Percentiles rank a stretch among this genome's conserved stretches.
These are phyloP conservation scores for Solanum raphanifolium DNA, from an alignment of 257 asterid species.

Conservation along the genomic window DNA sequence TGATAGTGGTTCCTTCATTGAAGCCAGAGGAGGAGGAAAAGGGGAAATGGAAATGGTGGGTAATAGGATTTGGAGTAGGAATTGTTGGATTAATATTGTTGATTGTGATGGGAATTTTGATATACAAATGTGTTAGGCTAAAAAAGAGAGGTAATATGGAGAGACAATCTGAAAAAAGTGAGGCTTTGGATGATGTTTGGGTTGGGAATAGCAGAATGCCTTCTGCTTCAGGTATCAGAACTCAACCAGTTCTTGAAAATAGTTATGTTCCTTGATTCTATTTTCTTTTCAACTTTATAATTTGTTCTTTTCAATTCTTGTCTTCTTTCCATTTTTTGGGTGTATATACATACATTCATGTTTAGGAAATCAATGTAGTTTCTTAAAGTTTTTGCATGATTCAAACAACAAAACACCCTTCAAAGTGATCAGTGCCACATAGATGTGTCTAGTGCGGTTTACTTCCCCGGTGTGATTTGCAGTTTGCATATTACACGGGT, in stretches of 20 bases:
- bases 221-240: conserved; percentile 63
- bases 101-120: conserved; percentile 10
- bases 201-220: conserved; percentile 81
- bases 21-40: neutral
- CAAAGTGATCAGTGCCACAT: no score
- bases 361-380: neutral
- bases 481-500: no score
- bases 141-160: conserved; percentile 40
- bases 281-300: neutral
- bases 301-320: neutral
- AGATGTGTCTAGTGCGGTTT: no score
- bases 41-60: conserved; percentile 41
- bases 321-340: neutral
- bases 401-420: neutral
- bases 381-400: neutral
- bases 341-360: conserved; percentile 3
- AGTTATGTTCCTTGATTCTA: conserved; percentile 39
- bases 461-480: no score
- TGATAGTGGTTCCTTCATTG: conserved; percentile 41
- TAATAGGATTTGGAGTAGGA: conserved; percentile 48
- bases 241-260: conserved; percentile 67
- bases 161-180: conserved; percentile 51
- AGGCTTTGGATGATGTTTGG: conserved; percentile 52
- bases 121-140: conserved; percentile 15
- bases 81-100: conserved; percentile 26